Percentiles rank a stretch among this genome's conserved stretches.
Evolutionary conservation across 129 eudicot genomes (phyloP).

Genomic region (Oenanthe sinensis): DNA sequence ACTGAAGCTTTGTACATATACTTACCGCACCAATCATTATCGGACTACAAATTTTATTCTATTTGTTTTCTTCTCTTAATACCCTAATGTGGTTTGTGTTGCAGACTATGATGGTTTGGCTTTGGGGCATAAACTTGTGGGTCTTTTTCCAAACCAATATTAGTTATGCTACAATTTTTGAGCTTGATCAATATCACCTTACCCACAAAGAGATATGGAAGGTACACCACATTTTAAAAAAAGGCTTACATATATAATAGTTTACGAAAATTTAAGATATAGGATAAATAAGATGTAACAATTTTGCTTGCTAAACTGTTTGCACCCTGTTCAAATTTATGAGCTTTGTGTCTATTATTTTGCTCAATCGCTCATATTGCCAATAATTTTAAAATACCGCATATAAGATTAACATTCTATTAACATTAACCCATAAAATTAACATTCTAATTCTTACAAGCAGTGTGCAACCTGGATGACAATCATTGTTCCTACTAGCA

Average conservation of each 20-base stretch:
- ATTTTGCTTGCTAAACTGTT: neutral
- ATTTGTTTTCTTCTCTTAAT: neutral
- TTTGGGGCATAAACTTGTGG: conserved; percentile 97
- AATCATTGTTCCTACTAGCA: conserved; percentile 93
- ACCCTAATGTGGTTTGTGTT: conserved; percentile 7
- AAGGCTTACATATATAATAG: neutral
- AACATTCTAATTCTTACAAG: neutral
- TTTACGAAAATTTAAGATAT: neutral
- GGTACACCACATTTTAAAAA: conserved; percentile 26
- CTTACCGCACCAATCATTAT: neutral
- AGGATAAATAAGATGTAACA: neutral
- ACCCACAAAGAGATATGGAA: conserved; percentile 95
- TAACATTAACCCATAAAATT: neutral
- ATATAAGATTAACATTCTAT: neutral
- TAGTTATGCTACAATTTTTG: conserved; percentile 85
- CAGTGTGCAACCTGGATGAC: conserved; percentile 99
- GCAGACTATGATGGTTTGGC: conserved; percentile 94
- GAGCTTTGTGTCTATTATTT: neutral
- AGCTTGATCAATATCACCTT: conserved; percentile 89
- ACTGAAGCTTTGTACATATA: conserved; percentile 9
- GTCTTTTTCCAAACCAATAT: conserved; percentile 76
- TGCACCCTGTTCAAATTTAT: neutral
- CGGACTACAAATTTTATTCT: conserved; percentile 5
- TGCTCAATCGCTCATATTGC: neutral
- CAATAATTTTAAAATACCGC: neutral